Base-by-base conservation (phyloP, 2,329 filamentous ascomycete genomes). In the Zymoseptoria crescenta region DNA sequence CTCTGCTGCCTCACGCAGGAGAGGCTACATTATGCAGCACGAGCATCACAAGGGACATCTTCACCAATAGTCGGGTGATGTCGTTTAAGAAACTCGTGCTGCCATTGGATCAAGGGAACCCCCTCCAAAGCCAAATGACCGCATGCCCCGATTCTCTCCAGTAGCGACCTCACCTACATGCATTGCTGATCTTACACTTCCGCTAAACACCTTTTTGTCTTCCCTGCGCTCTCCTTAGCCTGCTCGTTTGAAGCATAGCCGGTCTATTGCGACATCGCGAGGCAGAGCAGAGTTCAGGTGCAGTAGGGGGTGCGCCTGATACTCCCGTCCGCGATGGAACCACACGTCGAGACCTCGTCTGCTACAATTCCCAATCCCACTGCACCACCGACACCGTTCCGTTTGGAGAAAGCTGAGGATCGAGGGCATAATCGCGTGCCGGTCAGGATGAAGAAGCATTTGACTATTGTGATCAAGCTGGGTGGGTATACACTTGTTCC, bases 381-480 rank as follows among this genome's bases (percentile, higher is more conserved):
- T 16, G 35, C 35, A 16, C 35, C 35, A 2, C 35, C 35, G 5
- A 45, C 35, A 16, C 35, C 35, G 2, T 45, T 45, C 16, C 35
- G 35, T 0, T 16, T 45, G 35, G 35, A 45, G 35, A 45, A 45
- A 45, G 35, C 35, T 45, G 35, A 45, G 35, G 35, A 45, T n/a
- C 35, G 35, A 45, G 35, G 35, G n/a, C 35, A 45, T 45, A 45
- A 45, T 4, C 35, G 35, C 13, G 35, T 45, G 35, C 35, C 35
- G 35, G 56, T 49, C 64, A 72, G 61, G 57, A 89, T 88, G 86
- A 89, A 85, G 78, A 80, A 83, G 69, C 81, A 84, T 69, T 81
- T 90, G 66, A 90, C 86, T 56, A 83, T 94, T 64, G 89, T 95
- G 68, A 93, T 95, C 70, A 95, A 95, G 79, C 83, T 95, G 64